These are phyloP conservation scores for Trichosporon asahii DNA, from an alignment of 1,284 basidiomycete species.

Conservation along the genomic window DNA sequence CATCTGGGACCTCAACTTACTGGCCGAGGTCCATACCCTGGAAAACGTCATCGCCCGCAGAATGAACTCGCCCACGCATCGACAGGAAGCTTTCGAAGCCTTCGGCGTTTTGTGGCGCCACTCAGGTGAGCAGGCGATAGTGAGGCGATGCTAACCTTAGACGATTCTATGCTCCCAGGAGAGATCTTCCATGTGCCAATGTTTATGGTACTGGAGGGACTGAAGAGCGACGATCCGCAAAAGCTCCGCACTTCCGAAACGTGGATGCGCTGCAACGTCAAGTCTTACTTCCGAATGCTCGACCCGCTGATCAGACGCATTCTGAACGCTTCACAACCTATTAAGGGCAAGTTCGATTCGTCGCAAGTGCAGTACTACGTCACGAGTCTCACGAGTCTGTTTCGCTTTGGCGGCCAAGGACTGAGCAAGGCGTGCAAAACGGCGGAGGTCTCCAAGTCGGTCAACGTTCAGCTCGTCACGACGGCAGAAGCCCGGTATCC, in stretches of 20 bases:
- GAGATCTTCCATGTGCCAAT: constrained; percentile 78
- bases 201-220: constrained; percentile 77
- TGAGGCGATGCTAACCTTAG: constrained; percentile 52
- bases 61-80: constrained; percentile 20
- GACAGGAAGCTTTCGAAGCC: constrained; percentile 65
- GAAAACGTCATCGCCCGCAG: constrained; percentile 61
- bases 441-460: constrained; percentile 27
- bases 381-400: constrained; percentile 71
- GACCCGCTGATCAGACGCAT: constrained; percentile 76
- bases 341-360: constrained; percentile 12
- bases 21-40: constrained; percentile 53
- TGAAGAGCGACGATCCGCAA: constrained; percentile 70
- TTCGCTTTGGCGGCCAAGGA: constrained; percentile 82
- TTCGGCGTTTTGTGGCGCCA: constrained; percentile 92
- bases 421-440: constrained; percentile 38
- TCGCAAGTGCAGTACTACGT: constrained; percentile 31
- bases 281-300: constrained; percentile 80
- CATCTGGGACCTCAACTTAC: constrained; percentile 64
- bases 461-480: constrained; percentile 16
- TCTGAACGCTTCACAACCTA: constrained; percentile 5
- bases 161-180: constrained; percentile 75
- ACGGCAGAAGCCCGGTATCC: constrained; percentile 17
- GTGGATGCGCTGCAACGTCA: constrained; percentile 92
- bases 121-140: constrained; percentile 59
- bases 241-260: constrained; percentile 78